These are phyloP conservation scores for Pichia sp. DNA, from an alignment of 1,139 yeast genomes.

Conservation along the genomic window DNA sequence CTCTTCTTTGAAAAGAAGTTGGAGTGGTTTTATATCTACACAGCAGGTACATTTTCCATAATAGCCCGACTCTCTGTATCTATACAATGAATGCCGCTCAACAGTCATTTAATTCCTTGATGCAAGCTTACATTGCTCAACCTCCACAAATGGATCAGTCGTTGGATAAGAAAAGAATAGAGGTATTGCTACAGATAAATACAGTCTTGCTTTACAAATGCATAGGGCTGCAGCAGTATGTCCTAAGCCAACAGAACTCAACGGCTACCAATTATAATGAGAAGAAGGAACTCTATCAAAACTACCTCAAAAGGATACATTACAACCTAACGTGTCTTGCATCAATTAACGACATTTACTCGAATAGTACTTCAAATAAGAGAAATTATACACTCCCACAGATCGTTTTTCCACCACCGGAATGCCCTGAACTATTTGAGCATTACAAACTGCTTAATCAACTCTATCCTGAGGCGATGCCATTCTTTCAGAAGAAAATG, in stretches of 20 bases:
- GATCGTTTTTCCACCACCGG: slow-evolving; percentile 47
- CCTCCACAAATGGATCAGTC: slow-evolving; percentile 23
- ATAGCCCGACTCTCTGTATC: no score
- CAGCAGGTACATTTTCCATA: no score
- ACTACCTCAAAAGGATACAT: slow-evolving; percentile 46
- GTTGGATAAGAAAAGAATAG: slow-evolving; percentile 38
- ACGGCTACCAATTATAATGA: slow-evolving; percentile 22
- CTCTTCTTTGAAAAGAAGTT: no score
- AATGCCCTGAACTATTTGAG: slow-evolving; percentile 45
- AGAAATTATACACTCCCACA: slow-evolving; percentile 40
- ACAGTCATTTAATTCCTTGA: slow-evolving; percentile 14
- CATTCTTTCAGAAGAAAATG: slow-evolving; percentile 40
- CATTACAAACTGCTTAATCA: slow-evolving; percentile 43
- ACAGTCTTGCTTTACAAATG: slow-evolving; percentile 47
- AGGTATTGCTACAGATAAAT: slow-evolving; percentile 45
- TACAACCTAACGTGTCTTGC: slow-evolving; percentile 48
- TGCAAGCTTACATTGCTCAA: slow-evolving; percentile 22
- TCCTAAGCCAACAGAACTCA: slow-evolving; percentile 25
- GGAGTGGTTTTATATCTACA: no score
- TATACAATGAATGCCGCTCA: slow-evolving; percentile 13
- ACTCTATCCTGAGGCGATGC: slow-evolving; percentile 49
- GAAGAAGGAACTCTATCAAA: slow-evolving; percentile 40
- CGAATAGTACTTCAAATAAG: slow-evolving; percentile 30
- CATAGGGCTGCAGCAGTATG: slow-evolving; percentile 22
- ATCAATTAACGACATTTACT: slow-evolving; percentile 45